A percentile compares a stretch with the other conserved stretches of the same genome.
These are phyloP conservation scores for Nicotiana otophora DNA, from an alignment of 257 asterid genomes.

Conservation along the genomic window DNA sequence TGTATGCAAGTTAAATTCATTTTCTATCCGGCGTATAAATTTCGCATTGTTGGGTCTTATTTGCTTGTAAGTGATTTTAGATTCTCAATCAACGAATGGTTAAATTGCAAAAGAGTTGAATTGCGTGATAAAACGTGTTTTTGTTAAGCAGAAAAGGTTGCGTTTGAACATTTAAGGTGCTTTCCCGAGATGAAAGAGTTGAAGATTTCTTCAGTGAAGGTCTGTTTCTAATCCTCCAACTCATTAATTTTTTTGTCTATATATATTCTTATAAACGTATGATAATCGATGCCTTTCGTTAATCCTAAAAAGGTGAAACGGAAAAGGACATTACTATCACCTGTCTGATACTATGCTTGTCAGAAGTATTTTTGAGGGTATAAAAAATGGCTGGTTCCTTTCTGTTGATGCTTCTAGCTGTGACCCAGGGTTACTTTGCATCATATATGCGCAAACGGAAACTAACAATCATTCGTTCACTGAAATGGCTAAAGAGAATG, in stretches of 20 bases:
- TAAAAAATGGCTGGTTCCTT: too few relatives aligned
- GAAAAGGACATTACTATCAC: conserved; percentile 39
- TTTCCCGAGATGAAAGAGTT: conserved; percentile 50
- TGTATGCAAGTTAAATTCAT: too few relatives aligned
- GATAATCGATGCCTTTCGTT: conserved; percentile 6
- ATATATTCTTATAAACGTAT: background rate
- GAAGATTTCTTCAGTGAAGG: too few relatives aligned
- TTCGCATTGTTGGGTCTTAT: too few relatives aligned
- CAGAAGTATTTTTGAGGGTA: too few relatives aligned
- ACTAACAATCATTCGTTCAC: conserved; percentile 7
- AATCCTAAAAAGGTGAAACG: conserved; percentile 42
- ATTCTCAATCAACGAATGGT: background rate
- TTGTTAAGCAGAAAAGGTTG: conserved; percentile 44
- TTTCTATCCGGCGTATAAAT: too few relatives aligned
- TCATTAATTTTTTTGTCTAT: background rate
- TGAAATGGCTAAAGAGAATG: background rate
- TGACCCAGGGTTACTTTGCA: too few relatives aligned
- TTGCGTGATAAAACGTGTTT: background rate
- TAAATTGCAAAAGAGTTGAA: background rate
- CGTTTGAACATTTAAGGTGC: conserved; percentile 37
- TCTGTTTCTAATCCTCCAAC: background rate
- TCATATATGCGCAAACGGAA: conserved; percentile 3
- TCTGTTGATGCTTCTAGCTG: too few relatives aligned
- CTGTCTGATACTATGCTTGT: too few relatives aligned
- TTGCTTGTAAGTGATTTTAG: background rate